Conservation (phyloP, 306 rosid genomes). For the Trichosanthes cucumerina region DNA sequence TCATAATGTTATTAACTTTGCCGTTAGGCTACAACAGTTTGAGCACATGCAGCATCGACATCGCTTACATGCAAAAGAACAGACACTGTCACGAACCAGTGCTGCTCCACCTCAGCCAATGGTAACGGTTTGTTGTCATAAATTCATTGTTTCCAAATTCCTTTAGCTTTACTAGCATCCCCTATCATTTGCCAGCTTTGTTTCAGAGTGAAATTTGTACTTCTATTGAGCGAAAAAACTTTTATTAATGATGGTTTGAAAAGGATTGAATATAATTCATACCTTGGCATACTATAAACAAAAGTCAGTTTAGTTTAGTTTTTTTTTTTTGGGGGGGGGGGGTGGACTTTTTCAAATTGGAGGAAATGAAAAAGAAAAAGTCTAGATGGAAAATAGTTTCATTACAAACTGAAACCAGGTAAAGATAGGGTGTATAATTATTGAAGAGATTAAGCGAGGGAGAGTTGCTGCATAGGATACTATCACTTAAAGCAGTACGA, state of each 20-base stretch:
- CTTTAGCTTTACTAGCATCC: background rate
- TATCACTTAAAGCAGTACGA: background rate
- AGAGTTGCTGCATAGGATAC: background rate
- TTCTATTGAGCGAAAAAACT: background rate
- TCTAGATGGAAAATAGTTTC: background rate
- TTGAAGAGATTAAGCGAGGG: background rate
- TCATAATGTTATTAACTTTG: conserved; percentile 53
- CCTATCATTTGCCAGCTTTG: background rate
- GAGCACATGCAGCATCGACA: conserved; percentile 69
- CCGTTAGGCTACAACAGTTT: conserved; percentile 68
- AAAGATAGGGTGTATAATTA: background rate
- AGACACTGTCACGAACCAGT: conserved; percentile 21
- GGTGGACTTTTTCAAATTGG: no score
- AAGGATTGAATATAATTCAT: background rate
- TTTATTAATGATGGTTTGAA: background rate
- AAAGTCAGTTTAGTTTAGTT: no score
- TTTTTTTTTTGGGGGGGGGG: no score
- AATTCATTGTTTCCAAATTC: background rate
- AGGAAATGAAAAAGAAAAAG: no score
- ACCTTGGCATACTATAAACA: background rate
- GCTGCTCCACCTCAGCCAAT: conserved; percentile 17
- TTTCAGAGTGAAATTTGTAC: background rate
- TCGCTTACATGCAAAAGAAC: conserved; percentile 45
- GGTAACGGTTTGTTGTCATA: background rate
- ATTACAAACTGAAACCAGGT: background rate